Conservation (phyloP, 1,139 yeast genomes). For the Suhomyces wounanorum region DNA sequence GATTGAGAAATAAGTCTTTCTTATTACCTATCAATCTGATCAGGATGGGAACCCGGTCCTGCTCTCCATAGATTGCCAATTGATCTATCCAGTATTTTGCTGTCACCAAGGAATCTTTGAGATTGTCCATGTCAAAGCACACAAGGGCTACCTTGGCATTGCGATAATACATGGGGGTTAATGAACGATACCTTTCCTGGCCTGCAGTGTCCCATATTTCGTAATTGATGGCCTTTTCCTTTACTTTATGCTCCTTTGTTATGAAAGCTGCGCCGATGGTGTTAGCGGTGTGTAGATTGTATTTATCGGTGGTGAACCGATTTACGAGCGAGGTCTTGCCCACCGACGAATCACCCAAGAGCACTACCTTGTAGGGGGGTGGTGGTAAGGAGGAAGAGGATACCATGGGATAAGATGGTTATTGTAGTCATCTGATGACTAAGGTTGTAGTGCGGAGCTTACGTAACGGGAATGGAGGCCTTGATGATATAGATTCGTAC, state of each 20-base stretch:
- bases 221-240: slow-evolving; percentile 39
- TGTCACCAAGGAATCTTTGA: slow-evolving; percentile 35
- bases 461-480: not conserved
- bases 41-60: slow-evolving; percentile 20
- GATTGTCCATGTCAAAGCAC: slow-evolving; percentile 39
- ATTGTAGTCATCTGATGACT: not conserved
- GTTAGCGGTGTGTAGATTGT: slow-evolving; percentile 42
- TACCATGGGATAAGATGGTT: not conserved
- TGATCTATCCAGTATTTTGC: slow-evolving; percentile 51
- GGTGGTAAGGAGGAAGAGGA: slow-evolving; percentile 18
- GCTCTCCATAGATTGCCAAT: slow-evolving; percentile 31
- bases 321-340: slow-evolving; percentile 50
- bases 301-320: slow-evolving; percentile 40
- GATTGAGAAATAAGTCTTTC: slow-evolving; percentile 13
- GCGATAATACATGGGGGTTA: slow-evolving; percentile 53
- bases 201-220: slow-evolving; percentile 58
- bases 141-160: slow-evolving; percentile 41
- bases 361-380: slow-evolving; percentile 40
- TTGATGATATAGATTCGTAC: no score
- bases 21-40: slow-evolving; percentile 21
- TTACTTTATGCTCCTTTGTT: slow-evolving; percentile 32
- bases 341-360: slow-evolving; percentile 50
- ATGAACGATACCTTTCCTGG: slow-evolving; percentile 49
- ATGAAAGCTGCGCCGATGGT: slow-evolving; percentile 55
- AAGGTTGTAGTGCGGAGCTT: not conserved